Conservation (phyloP, 257 asterid genomes). For the Thymus mandschuricus region DNA sequence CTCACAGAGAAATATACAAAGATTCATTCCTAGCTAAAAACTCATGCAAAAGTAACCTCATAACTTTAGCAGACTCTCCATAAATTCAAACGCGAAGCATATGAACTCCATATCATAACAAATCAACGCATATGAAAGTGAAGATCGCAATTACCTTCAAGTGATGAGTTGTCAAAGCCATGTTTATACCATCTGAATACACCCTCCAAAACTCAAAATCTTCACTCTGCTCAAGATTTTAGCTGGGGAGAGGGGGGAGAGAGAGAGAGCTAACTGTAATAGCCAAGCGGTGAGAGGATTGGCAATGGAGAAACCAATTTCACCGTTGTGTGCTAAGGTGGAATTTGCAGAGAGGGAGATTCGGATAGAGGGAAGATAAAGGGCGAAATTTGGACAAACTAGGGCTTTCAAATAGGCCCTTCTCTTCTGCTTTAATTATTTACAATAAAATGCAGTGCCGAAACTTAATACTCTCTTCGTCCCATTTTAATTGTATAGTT, state of each 20-base stretch:
- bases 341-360: conserved; percentile 26
- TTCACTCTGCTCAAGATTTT: conserved; percentile 18
- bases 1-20: not conserved
- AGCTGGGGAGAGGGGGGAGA: not conserved
- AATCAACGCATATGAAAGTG: not conserved
- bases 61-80: conserved; percentile 1
- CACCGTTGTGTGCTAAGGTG: not conserved
- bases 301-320: not conserved
- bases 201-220: conserved; percentile 23
- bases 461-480: no score
- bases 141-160: conserved; percentile 41
- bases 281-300: conserved; percentile 5
- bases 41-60: conserved; percentile 15
- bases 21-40: conserved; percentile 1
- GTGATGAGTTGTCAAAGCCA: conserved; percentile 49
- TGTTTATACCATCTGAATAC: conserved; percentile 29
- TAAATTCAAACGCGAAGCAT: not conserved
- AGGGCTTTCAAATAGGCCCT: conserved; percentile 26
- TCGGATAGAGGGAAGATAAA: conserved; percentile 28
- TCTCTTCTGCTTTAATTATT: no score
- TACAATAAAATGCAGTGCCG: no score
- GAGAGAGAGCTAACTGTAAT: conserved; percentile 12
- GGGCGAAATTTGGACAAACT: conserved; percentile 25
- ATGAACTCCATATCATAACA: conserved; percentile 10
- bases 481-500: no score